Evolutionary conservation across 768 basidiomycete species (phyloP).

Genomic region (Auriscalpium orientale): DNA sequence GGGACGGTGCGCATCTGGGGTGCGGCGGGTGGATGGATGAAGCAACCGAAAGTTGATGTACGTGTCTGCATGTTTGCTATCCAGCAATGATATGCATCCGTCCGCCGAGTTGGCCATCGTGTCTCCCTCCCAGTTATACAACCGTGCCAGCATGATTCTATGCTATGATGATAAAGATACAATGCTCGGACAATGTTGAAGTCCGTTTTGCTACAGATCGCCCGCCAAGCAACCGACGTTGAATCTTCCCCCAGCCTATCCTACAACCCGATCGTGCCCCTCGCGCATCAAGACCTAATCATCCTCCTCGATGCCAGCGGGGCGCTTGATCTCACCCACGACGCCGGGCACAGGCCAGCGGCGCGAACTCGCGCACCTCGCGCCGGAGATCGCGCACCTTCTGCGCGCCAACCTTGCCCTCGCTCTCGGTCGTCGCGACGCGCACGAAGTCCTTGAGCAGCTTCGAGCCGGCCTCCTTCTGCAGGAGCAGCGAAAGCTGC

Average conservation of each 20-base stretch:
- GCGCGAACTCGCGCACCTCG: slow-evolving; percentile 79
- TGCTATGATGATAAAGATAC: neutral
- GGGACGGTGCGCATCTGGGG: no score
- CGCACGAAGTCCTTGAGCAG: slow-evolving; percentile 93
- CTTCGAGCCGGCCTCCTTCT: slow-evolving; percentile 93
- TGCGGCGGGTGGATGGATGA: no score
- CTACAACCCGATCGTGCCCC: neutral
- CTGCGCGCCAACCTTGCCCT: slow-evolving; percentile 63
- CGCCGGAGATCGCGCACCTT: slow-evolving; percentile 66
- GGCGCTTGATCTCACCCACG: slow-evolving; percentile 36
- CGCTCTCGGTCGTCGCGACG: slow-evolving; percentile 59
- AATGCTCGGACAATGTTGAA: slow-evolving; percentile 15
- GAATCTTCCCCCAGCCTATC: slow-evolving; percentile 9
- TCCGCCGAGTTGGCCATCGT: no score
- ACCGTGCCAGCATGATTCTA: no score
- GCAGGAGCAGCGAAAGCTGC: slow-evolving; percentile 80
- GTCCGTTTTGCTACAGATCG: slow-evolving; percentile 8
- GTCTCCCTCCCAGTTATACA: no score
- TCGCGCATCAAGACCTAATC: slow-evolving; percentile 17
- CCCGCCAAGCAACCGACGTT: slow-evolving; percentile 7
- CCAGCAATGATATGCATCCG: no score
- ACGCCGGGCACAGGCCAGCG: slow-evolving; percentile 94
- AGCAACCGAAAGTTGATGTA: no score
- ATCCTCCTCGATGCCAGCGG: slow-evolving; percentile 58
- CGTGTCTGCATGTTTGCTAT: no score